Conservation (phyloP, 768 basidiomycete genomes). For the Hirschioporus abietinus region DNA sequence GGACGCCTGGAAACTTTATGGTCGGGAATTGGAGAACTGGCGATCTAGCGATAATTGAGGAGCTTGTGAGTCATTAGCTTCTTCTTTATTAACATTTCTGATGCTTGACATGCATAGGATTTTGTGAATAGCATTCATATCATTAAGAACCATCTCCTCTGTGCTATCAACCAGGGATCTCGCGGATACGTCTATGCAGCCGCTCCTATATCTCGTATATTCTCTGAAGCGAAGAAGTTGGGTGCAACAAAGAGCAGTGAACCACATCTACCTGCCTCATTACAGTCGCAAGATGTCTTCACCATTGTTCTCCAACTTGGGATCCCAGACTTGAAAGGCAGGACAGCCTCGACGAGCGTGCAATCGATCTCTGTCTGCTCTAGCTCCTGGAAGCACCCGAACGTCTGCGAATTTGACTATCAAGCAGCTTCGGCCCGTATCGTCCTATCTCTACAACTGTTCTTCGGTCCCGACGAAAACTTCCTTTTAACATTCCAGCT, state of each 20-base stretch:
- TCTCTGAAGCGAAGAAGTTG: neutral
- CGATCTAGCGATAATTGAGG: neutral
- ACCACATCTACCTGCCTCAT: no score
- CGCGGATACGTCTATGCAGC: neutral
- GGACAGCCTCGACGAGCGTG: no score
- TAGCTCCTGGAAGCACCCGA: neutral
- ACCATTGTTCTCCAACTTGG: no score
- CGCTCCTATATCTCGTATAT: neutral
- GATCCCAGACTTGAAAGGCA: no score
- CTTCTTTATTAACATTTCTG: neutral
- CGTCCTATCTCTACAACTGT: no score
- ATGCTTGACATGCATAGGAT: neutral
- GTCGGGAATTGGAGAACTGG: neutral
- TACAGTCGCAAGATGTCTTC: no score
- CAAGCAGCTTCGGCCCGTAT: no score
- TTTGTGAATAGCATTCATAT: neutral
- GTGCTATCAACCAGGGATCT: neutral
- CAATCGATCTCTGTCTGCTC: no score
- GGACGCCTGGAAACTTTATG: neutral
- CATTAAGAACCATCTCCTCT: neutral
- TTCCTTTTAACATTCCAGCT: no score
- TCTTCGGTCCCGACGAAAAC: no score
- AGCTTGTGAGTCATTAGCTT: neutral
- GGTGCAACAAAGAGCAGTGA: no score
- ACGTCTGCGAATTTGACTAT: no score